Base-by-base conservation (phyloP, 805 yeast species). In the Metschnikowia arizonensis region DNA sequence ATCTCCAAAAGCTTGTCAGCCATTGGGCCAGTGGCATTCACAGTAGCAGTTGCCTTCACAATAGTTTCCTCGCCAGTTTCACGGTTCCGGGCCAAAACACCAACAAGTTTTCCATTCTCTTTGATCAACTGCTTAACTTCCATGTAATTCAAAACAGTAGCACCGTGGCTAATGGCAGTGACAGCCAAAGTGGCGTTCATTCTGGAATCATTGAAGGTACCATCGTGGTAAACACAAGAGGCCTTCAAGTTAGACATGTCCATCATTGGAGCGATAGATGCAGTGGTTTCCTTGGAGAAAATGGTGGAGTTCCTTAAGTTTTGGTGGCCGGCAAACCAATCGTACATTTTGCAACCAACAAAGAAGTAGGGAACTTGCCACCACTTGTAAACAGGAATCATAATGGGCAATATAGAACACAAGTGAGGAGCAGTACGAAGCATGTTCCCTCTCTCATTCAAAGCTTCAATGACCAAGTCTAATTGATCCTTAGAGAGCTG, bases 341-440 rank as follows among this genome's bases (percentile, higher is more conserved):
- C 98, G 70, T 90, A 90, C 78, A 85, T 74, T 66, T 88, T 85
- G 62, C 93, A 86, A 49, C 98, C 98, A 33, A 79, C 82, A 69
- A 85, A 90, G 72, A 85, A 88, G 72, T 90, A 90, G 36, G 97
- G 97, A 44, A 88, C 78, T 73, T 89, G 96, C 97, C 97, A 90
- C 78, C 88, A 87, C 60, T 81, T 81, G 76, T 91, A 90, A 47
- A 90, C 90, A n/a, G 98, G 98, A 58, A 90, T 88, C 85, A 88
- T 81, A 58, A 90, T 90, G 30, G 98, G 97, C 55, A 90, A 76
- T 41, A 91, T 81, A 47, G 83, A 73, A 52, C 89, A 81, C 56
- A 90, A 78, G 66, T 91, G 97, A 39, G 97, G 97, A 32, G 97
- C 97, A 53, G 91, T 88, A 59, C 84, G 78, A 56, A 90, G 68